Evolutionary conservation across 805 yeast genomes (phyloP), one percentile per base, ranked within the genome.

Genomic region (Candida xiaguanensis): DNA sequence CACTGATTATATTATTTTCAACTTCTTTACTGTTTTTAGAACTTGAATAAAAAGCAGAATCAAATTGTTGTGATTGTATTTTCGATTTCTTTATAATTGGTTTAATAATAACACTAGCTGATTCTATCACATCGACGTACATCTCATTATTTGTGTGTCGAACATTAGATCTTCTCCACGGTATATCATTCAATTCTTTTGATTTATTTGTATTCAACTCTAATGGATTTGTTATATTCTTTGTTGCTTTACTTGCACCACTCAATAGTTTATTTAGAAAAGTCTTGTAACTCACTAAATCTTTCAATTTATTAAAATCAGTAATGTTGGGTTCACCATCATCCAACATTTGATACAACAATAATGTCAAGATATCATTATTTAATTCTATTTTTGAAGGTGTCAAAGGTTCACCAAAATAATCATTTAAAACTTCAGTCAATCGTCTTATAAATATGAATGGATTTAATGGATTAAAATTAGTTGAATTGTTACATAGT

Each of bases 111-210:
- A 82, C 73, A 45, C 73, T 74, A 16, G 85, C 58, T 1, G 72
- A 65, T 57, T 91, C 99, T 2, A 72, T 69, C 5, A 93, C 56
- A 59, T 93, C 98, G 7, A 91, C 83, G 56, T 81, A 88, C 59
- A 91, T 70, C 59, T 91, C 98, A 58, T 91, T 88, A 47, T 80
- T 80, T 3, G 86, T 73, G 56, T 86, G 79, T 47, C 73, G 75
- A n/a, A 85, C 82, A 46, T 78, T 75, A 4, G 80, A 55, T 34
- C 77, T 69, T 51, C 98, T 74, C 98, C 98, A 91, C 1, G 96
- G 95, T 7, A 42, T 41, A 33, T 67, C 53, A 13, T 44, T 50
- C 11, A 31, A 15, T 18, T 25, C 26, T 15, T 33, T 16, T 6
- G 3, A 3, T 19, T n/a, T 34, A 7, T n/a, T 9, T 20, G 8